Percentiles rank a stretch among this genome's conserved stretches.
These are phyloP conservation scores for Thermothelomyces thermophilus DNA, from an alignment of 2,329 filamentous ascomycete genomes.

Conservation along the genomic window DNA sequence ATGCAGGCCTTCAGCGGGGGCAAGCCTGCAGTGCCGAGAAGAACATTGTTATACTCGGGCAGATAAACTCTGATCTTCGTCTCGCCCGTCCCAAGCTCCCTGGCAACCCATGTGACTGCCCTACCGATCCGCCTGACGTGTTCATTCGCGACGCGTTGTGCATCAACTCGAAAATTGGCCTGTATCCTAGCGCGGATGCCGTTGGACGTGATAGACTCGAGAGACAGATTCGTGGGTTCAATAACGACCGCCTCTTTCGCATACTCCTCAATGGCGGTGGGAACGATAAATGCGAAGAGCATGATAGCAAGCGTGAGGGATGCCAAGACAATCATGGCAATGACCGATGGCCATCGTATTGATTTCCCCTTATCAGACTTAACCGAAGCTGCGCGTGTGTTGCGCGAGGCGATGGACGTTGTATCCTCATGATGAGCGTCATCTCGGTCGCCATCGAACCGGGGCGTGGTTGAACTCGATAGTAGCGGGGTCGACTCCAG, in stretches of 20 bases:
- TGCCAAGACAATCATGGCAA: constrained; percentile 64
- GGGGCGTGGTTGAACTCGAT: constrained; percentile 32
- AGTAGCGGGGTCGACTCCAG: constrained; percentile 50
- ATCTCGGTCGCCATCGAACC: constrained; percentile 35
- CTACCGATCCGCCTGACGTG: constrained; percentile 69
- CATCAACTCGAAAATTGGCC: constrained; percentile 76
- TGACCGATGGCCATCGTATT: constrained; percentile 68
- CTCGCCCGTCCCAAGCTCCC: constrained; percentile 65
- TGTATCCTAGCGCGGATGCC: constrained; percentile 76
- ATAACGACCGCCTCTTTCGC: constrained; percentile 76
- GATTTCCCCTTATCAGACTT: constrained; percentile 32
- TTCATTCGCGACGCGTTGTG: constrained; percentile 63
- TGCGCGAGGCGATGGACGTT: constrained; percentile 29
- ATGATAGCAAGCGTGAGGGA: constrained; percentile 61
- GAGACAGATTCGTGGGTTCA: constrained; percentile 73
- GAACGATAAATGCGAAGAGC: constrained; percentile 71
- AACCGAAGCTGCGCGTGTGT: constrained; percentile 18
- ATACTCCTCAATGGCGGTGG: constrained; percentile 76
- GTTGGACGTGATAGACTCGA: constrained; percentile 74
- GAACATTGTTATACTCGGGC: constrained; percentile 71
- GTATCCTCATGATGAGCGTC: constrained; percentile 28
- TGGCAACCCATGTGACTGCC: constrained; percentile 72
- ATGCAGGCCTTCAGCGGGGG: constrained; percentile 72
- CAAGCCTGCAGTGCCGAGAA: constrained; percentile 70
- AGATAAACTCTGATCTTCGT: constrained; percentile 71